phyloP scores from a whole-genome alignment of 805 yeast species.

The Suhomyces sp. region DNA sequence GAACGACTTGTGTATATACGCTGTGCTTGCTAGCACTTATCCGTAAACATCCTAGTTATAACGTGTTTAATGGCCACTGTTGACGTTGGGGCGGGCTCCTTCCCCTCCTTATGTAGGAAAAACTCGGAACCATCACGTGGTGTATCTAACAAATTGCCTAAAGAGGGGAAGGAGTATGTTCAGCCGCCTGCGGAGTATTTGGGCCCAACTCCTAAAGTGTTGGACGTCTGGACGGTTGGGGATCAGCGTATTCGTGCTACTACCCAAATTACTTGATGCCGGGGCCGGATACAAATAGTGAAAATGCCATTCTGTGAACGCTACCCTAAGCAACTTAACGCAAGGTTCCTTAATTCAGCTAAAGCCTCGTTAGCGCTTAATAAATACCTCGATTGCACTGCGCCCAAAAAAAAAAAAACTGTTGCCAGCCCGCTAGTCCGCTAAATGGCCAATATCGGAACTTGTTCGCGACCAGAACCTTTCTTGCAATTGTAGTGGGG shows the following conservation, averaged over 20 bases:
- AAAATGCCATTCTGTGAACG: not conserved
- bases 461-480: not conserved
- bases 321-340: too few relatives aligned
- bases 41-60: not conserved
- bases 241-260: not conserved
- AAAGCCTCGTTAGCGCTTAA: not conserved
- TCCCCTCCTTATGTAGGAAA: constrained; percentile 3
- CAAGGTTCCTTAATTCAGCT: not conserved
- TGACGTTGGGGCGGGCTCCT: not conserved
- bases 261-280: not conserved
- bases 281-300: not conserved
- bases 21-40: not conserved
- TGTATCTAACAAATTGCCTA: not conserved
- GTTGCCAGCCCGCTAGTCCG: constrained; percentile 5
- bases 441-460: constrained; percentile 2
- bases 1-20: not conserved
- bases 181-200: not conserved
- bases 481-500: not conserved
- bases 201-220: not conserved
- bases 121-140: constrained; percentile 4
- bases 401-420: not conserved
- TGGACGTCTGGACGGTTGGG: not conserved
- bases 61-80: not conserved
- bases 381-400: not conserved
- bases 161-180: not conserved